A percentile compares a stretch with the other conserved stretches of the same genome.
Conservation (phyloP, 805 yeast genomes). For the Sugiyamaella lignohabitans region DNA sequence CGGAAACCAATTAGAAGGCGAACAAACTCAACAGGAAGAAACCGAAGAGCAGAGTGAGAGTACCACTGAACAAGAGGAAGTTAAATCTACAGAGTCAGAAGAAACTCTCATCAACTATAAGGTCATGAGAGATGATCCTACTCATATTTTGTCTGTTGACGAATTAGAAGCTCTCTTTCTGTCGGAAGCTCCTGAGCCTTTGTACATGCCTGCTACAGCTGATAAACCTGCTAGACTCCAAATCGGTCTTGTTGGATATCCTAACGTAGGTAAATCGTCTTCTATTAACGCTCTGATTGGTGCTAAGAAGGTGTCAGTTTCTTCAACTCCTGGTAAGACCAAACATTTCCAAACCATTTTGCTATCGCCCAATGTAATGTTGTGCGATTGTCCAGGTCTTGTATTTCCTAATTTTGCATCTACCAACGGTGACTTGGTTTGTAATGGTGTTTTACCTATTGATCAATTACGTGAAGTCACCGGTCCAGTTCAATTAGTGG, state of each 20-base stretch:
- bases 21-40: constrained; percentile 14
- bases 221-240: constrained; percentile 51
- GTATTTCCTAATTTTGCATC: constrained; percentile 97
- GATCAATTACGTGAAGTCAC: constrained; percentile 92
- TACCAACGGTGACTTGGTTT: constrained; percentile 92
- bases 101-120: constrained; percentile 15
- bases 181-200: constrained; percentile 56
- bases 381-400: constrained; percentile 98
- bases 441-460: constrained; percentile 97
- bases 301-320: constrained; percentile 94
- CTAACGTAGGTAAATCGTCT: constrained; percentile 95
- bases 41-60: constrained; percentile 11
- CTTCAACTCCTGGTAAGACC: constrained; percentile 98
- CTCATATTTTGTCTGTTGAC: constrained; percentile 69
- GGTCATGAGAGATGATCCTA: constrained; percentile 38
- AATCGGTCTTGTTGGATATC: constrained; percentile 96
- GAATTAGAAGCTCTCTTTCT: constrained; percentile 79
- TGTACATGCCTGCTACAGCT: constrained; percentile 40
- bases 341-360: constrained; percentile 96
- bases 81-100: not conserved
- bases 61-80: constrained; percentile 26
- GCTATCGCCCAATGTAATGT: constrained; percentile 70
- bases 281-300: constrained; percentile 96
- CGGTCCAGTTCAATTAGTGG: constrained; percentile 80
- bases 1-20: constrained; percentile 4